These are phyloP conservation scores for Candida tibetensis DNA, from an alignment of 805 yeast genomes.

Conservation along the genomic window DNA sequence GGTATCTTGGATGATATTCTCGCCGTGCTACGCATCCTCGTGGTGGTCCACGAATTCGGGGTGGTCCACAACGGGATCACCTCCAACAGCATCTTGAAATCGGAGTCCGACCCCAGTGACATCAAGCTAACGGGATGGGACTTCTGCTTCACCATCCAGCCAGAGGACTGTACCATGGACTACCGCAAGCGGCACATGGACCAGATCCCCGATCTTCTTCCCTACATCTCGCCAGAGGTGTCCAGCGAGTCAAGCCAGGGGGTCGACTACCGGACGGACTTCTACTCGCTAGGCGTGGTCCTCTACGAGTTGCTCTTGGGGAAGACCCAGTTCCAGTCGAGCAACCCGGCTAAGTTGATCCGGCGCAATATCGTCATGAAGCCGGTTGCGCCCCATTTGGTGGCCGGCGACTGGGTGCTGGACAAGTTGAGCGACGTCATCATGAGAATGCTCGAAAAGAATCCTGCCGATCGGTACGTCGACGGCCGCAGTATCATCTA, in stretches of 20 bases:
- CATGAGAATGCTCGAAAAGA: constrained; percentile 42
- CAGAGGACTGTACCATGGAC: constrained; percentile 42
- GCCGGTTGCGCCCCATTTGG: constrained; percentile 39
- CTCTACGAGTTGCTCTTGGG: constrained; percentile 49
- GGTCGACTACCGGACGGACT: constrained; percentile 48
- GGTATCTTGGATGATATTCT: constrained; percentile 24
- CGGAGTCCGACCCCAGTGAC: constrained; percentile 23
- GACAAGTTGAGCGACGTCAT: constrained; percentile 36
- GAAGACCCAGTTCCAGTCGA: constrained; percentile 40
- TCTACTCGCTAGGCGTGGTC: constrained; percentile 50
- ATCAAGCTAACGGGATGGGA: constrained; percentile 49
- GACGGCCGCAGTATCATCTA: constrained; percentile 31
- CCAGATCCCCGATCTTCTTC: constrained; percentile 37
- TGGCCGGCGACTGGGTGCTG: constrained; percentile 27
- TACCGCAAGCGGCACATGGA: constrained; percentile 41
- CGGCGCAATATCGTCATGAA: constrained; percentile 39
- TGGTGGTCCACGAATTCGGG: constrained; percentile 38
- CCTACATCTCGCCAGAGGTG: constrained; percentile 51
- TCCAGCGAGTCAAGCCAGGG: constrained; percentile 36
- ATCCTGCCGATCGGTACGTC: constrained; percentile 38
- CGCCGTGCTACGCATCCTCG: constrained; percentile 20
- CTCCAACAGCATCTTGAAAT: constrained; percentile 35
- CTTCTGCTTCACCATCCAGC: constrained; percentile 39
- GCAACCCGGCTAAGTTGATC: constrained; percentile 37
- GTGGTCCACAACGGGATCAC: constrained; percentile 49